These are phyloP conservation scores for Mrakia frigida DNA, from an alignment of 768 basidiomycete genomes.

Conservation along the genomic window DNA sequence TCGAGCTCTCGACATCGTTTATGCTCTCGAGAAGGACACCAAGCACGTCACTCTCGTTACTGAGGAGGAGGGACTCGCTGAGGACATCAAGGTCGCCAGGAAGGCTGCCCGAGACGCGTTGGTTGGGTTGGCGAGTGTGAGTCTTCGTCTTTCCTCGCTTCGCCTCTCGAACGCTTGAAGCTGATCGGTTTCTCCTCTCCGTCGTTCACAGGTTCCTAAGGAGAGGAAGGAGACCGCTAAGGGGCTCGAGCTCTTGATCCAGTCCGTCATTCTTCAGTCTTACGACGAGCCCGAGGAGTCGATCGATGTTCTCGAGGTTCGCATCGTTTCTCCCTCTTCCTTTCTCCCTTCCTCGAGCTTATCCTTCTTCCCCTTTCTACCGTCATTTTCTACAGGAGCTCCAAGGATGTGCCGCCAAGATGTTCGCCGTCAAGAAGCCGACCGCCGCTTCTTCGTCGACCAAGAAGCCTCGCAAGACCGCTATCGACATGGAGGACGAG, in stretches of 20 bases:
- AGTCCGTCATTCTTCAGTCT: constrained; percentile 64
- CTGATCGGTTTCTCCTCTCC: not conserved
- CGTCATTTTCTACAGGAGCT: constrained; percentile 35
- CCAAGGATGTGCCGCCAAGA: constrained; percentile 37
- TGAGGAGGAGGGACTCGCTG: constrained; percentile 49
- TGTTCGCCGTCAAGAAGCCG: constrained; percentile 38
- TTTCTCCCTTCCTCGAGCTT: not conserved
- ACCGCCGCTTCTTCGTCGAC: constrained; percentile 19
- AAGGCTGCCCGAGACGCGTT: constrained; percentile 47
- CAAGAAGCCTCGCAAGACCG: constrained; percentile 20
- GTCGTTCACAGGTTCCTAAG: constrained; percentile 43
- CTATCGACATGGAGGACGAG: constrained; percentile 32
- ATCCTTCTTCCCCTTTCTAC: not conserved
- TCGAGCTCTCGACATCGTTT: constrained; percentile 51
- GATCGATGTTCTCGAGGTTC: constrained; percentile 60
- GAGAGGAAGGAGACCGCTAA: constrained; percentile 55
- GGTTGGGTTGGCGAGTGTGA: constrained; percentile 39
- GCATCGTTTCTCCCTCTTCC: constrained; percentile 27
- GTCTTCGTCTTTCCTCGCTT: not conserved
- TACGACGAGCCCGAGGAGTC: constrained; percentile 64
- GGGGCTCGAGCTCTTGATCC: constrained; percentile 67
- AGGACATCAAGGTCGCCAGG: constrained; percentile 53
- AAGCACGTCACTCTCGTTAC: constrained; percentile 60
- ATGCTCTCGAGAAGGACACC: constrained; percentile 55
- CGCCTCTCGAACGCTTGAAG: not conserved